Base-by-base conservation (phyloP, 2,329 filamentous ascomycete genomes). In the Colletotrichum costaricense region DNA sequence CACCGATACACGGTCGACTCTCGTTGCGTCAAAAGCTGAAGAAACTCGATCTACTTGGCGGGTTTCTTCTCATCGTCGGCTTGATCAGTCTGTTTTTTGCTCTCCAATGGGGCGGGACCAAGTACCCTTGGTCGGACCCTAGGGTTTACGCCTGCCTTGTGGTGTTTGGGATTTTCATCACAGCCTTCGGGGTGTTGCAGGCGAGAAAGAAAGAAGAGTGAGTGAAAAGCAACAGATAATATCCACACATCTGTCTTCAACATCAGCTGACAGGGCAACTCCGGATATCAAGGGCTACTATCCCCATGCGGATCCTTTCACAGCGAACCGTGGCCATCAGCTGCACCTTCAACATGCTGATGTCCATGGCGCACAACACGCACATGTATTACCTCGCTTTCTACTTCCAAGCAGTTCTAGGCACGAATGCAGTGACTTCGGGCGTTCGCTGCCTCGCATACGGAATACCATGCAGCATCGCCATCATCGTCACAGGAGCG, bases 311-410 rank as follows among this genome's bases (percentile, higher is more conserved):
- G 33, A 26, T 60, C 35, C 22, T 60, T 7, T 42, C 22, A 7
- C 58, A 60, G 22, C 58, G 35, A n/a, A 60, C 58, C n/a, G 58
- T 60, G 35, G 57, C 57, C 57, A 60, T 60, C 35, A 42, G 33
- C 58, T 42, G 58, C 58, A 19, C 22, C 33, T 42, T 60, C 58
- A 42, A 60, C 22, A 60, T 60, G 58, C 33, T 42, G 2, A 42
- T 42, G 22, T 60, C 58, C 11, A 42, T 26, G 58, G 58, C 58
- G 5, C 33, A 42, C 8, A 60, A 42, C 14, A 28, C 58, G 3
- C 58, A 60, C 14, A 60, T 42, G 33, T 60, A 42, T 16, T 60
- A 42, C 5, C 35, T 60, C 7, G 33, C 58, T 4, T 60, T 60
- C 3, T 60, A 60, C 58, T 60, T 60, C 24, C 58, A 60, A 6